These are phyloP conservation scores for Nectriaceae sp. DNA, from an alignment of 2,329 filamentous ascomycete genomes.

Conservation along the genomic window DNA sequence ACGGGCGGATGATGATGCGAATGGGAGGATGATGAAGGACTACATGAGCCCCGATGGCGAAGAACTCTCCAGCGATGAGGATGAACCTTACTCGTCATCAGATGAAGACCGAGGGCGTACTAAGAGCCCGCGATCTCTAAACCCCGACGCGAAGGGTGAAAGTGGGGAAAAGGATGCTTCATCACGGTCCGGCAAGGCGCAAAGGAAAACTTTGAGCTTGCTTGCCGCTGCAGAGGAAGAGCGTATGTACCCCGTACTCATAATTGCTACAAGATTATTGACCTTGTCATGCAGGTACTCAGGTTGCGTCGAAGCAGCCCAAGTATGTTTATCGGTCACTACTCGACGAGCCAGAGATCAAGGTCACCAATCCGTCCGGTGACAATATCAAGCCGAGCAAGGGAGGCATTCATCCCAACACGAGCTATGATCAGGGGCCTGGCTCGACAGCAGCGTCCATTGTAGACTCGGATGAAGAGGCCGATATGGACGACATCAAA, in stretches of 20 bases:
- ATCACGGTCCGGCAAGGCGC: constrained; percentile 38
- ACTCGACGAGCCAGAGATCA: constrained; percentile 66
- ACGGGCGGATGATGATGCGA: constrained; percentile 40
- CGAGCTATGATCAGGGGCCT: constrained; percentile 75
- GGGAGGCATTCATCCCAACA: constrained; percentile 73
- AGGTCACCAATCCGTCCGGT: constrained; percentile 62
- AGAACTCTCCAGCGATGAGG: constrained; percentile 70
- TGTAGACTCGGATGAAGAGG: constrained; percentile 83
- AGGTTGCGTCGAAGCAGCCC: constrained; percentile 52
- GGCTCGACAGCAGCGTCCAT: constrained; percentile 57
- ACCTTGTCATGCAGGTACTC: constrained; percentile 43
- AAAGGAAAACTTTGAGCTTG: constrained; percentile 58
- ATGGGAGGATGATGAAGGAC: constrained; percentile 67
- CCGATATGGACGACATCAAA: constrained; percentile 81
- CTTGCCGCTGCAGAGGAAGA: constrained; percentile 78
- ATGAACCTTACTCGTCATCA: constrained; percentile 63
- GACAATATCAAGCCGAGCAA: constrained; percentile 59
- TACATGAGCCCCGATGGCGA: constrained; percentile 67
- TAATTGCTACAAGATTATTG: not conserved
- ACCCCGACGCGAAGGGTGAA: constrained; percentile 41
- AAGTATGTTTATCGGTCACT: constrained; percentile 63
- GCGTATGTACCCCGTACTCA: constrained; percentile 52
- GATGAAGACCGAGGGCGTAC: constrained; percentile 69
- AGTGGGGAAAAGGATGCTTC: constrained; percentile 19
- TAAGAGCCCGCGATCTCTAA: constrained; percentile 49